Base-by-base conservation (phyloP, 805 yeast species). In the Brettanomyces anomalus region DNA sequence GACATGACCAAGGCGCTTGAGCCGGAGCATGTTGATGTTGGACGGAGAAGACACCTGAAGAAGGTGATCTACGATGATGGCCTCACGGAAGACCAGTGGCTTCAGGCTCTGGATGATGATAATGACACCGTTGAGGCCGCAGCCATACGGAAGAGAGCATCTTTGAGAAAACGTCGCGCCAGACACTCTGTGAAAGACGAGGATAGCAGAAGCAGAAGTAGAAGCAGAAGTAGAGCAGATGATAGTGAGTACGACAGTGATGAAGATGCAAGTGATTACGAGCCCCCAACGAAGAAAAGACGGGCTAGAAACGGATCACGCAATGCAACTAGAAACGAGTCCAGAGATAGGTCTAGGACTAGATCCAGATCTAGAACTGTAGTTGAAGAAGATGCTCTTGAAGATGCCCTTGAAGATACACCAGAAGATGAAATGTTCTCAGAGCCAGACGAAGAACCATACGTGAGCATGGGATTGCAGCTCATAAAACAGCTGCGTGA, bases 71-170 rank as follows among this genome's bases (percentile, higher is more conserved):
- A 81, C 54, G 83, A 79, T 44, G 87, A 81, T 55, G 76, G 81
- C 41, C 64, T 81, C 46, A 76, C 85, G 10, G 89, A 82, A 58
- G 87, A 80, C 44, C 87, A 82, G 58, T 82, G 88, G 88, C 61
- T 82, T 41, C 77, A 77, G 59, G 86, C 86, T 1, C 75, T 84
- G 71, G 93, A 84, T 58, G 77, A 77, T 44, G 93, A 82, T 44
- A 72, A 78, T 18, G 84, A 75, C 48, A 62, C 75, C 2, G 76
- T 76, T 20, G 83, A 77, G 50, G 81, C 71, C 44, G 82, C 81
- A 13, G 72, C 76, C 32, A 59, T 58, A 43, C 64, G 79, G 40
- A 77, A 77, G 51, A 74, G 72, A 49, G 67, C 59, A 32, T 52
- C 73, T 34, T 48, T 62, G 47, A 64, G 64, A 10, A 67, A 64